phyloP scores from a whole-genome alignment of 2,329 filamentous ascomycete species.

The Cladophialophora psammophila region DNA sequence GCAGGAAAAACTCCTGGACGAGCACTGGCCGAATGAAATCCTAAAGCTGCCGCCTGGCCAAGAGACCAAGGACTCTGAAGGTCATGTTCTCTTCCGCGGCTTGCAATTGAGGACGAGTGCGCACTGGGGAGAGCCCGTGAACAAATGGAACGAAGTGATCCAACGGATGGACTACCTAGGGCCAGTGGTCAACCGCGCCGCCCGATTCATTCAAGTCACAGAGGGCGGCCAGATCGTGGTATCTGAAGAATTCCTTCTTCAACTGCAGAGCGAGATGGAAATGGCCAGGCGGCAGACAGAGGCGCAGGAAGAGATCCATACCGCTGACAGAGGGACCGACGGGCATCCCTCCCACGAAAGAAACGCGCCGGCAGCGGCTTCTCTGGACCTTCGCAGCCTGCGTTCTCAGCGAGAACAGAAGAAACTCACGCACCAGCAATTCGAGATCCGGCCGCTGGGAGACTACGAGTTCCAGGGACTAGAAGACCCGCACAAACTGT shows the following conservation, averaged over 20 bases:
- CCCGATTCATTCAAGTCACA: constrained; percentile 38
- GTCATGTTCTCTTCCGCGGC: constrained; percentile 35
- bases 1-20: constrained; percentile 36
- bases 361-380: not conserved
- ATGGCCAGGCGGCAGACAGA: not conserved
- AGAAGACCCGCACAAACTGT: constrained; percentile 33
- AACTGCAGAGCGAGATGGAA: constrained; percentile 31
- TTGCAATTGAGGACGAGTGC: constrained; percentile 37
- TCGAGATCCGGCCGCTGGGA: constrained; percentile 34
- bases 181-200: constrained; percentile 39
- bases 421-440: constrained; percentile 30
- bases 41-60: constrained; percentile 33
- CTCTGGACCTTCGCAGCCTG: constrained; percentile 17
- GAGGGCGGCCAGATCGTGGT: constrained; percentile 38
- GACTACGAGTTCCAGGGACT: constrained; percentile 37
- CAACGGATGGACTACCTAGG: constrained; percentile 39
- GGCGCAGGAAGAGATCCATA: not conserved
- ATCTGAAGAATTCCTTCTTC: constrained; percentile 35
- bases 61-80: constrained; percentile 29
- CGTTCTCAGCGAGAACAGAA: constrained; percentile 24
- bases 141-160: constrained; percentile 39
- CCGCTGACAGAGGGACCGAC: not conserved
- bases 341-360: not conserved
- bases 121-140: constrained; percentile 38
- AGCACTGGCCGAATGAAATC: constrained; percentile 34